Percentiles rank a stretch among this genome's conserved stretches.
phyloP scores from a whole-genome alignment of 73 alveolate genomes.

The Paramecium octaurelia region DNA sequence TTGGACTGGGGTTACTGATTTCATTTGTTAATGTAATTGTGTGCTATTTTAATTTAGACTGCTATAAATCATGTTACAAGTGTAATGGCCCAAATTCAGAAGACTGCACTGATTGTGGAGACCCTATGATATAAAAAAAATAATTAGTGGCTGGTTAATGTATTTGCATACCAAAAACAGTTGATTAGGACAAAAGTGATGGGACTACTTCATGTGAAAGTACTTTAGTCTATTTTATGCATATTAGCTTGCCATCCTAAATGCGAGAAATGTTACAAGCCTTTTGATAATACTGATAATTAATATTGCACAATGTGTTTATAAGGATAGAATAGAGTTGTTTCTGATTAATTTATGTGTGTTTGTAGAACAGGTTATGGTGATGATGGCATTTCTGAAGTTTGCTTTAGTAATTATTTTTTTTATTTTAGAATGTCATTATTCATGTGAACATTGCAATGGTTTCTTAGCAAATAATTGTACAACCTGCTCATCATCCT shows the following conservation, averaged over 20 bases:
- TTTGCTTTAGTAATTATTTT: background rate
- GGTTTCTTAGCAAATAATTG: background rate
- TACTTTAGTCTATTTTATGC: background rate
- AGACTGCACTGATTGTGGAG: background rate
- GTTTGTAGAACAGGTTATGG: background rate
- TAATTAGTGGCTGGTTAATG: background rate
- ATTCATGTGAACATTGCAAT: background rate
- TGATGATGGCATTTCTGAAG: background rate
- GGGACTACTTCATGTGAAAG: background rate
- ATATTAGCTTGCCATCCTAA: background rate
- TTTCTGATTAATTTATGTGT: background rate
- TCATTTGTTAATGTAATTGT: background rate
- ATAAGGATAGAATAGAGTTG: background rate
- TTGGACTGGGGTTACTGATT: background rate
- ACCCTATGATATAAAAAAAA: background rate
- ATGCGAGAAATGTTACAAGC: background rate
- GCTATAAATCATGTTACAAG: background rate
- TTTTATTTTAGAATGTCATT: background rate
- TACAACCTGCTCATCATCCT: background rate
- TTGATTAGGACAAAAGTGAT: background rate
- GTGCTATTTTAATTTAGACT: background rate
- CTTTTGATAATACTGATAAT: background rate
- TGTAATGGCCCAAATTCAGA: background rate
- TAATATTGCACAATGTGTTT: background rate
- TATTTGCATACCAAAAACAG: background rate